Conservation (phyloP, 495 filamentous ascomycete genomes). For the Neurospora sp. region DNA sequence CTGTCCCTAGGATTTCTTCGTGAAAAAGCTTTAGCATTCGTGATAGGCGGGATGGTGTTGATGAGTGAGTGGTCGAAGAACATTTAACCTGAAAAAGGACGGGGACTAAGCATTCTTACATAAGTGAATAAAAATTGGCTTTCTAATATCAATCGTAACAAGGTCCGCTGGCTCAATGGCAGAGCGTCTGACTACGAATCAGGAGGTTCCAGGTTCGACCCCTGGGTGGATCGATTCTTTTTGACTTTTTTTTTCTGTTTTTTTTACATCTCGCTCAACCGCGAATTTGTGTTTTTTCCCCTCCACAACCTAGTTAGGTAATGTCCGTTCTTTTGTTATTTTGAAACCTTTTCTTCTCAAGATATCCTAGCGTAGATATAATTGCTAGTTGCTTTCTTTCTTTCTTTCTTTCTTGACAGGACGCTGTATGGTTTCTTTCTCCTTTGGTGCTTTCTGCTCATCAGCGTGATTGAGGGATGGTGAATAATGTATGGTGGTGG, state of each 20-base stretch:
- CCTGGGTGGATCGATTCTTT: not conserved
- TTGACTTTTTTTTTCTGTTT: not conserved
- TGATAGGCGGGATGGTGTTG: not conserved
- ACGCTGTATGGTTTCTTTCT: too few species aligned
- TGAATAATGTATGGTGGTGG: too few species aligned
- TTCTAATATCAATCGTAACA: not conserved
- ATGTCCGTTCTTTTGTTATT: too few species aligned
- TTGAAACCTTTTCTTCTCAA: too few species aligned
- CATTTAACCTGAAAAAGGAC: not conserved
- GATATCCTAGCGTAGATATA: too few species aligned
- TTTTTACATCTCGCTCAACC: too few species aligned
- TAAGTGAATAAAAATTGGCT: accelerated
- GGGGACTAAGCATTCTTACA: accelerated
- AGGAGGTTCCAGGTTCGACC: not conserved
- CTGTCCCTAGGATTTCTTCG: not conserved
- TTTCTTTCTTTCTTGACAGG: too few species aligned
- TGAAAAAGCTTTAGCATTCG: not conserved
- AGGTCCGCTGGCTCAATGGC: not conserved
- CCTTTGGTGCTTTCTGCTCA: too few species aligned
- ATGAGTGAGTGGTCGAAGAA: not conserved
- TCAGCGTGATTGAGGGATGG: too few species aligned
- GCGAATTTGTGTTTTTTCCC: too few species aligned
- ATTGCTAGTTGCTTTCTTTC: too few species aligned
- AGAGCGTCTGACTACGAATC: not conserved
- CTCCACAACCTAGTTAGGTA: too few species aligned